Conservation (phyloP, 768 basidiomycete species). For the Boletus sp. region DNA sequence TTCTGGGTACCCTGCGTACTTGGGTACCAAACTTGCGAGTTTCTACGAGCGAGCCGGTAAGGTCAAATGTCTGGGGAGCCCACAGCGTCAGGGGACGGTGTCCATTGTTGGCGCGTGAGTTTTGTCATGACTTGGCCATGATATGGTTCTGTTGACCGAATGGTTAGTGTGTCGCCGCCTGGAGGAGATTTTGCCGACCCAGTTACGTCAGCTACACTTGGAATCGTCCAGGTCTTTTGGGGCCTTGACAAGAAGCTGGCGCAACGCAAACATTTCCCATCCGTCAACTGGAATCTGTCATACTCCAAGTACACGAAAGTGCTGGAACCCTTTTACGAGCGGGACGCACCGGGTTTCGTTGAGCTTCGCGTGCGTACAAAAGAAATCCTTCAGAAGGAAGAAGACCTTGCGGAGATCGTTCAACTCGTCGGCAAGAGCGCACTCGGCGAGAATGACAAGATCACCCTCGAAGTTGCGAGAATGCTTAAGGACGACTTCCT, state of each 20-base stretch:
- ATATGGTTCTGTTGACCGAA: constrained; percentile 9
- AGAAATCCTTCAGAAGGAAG: constrained; percentile 98
- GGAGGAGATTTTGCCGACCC: constrained; percentile 99
- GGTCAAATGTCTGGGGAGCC: constrained; percentile 88
- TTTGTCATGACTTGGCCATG: not conserved
- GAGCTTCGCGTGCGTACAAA: constrained; percentile 89
- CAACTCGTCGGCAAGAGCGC: constrained; percentile 99
- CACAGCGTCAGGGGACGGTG: constrained; percentile 84
- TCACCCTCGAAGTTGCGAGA: constrained; percentile 93
- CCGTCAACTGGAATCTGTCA: constrained; percentile 99
- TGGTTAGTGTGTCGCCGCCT: constrained; percentile 86
- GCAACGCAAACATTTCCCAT: constrained; percentile 98
- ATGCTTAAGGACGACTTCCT: constrained; percentile 98
- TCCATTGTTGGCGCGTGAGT: constrained; percentile 99
- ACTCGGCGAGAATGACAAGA: constrained; percentile 95
- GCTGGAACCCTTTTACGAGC: constrained; percentile 89
- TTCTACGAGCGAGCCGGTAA: constrained; percentile 99
- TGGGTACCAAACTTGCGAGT: constrained; percentile 90
- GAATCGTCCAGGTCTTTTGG: constrained; percentile 99
- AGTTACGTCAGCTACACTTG: constrained; percentile 93
- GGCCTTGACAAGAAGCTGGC: constrained; percentile 99
- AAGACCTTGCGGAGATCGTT: constrained; percentile 97
- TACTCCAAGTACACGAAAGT: constrained; percentile 98
- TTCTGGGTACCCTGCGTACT: constrained; percentile 98
- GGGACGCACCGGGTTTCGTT: constrained; percentile 89